A percentile compares a stretch with the other conserved stretches of the same genome.
phyloP scores from a whole-genome alignment of 1,284 basidiomycete species.

The Rhodotorula sp. region DNA sequence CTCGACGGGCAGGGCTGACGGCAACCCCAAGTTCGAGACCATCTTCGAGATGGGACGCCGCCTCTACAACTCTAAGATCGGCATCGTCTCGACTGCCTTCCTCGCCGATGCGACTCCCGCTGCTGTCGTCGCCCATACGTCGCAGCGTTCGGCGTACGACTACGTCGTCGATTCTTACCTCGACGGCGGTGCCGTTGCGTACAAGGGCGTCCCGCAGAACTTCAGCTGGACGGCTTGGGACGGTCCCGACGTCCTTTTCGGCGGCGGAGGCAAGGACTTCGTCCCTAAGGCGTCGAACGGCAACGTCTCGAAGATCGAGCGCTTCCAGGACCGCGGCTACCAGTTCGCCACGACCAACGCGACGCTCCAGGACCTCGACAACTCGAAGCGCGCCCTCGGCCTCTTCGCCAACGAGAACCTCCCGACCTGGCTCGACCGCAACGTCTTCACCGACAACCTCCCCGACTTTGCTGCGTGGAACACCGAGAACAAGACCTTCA shows the following conservation, averaged over 20 bases:
- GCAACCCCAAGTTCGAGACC: constrained; percentile 53
- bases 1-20: constrained; percentile 47
- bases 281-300: constrained; percentile 37
- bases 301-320: constrained; percentile 49
- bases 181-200: constrained; percentile 8
- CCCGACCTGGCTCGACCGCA: constrained; percentile 52
- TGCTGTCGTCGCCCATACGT: constrained; percentile 49
- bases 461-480: constrained; percentile 14
- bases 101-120: constrained; percentile 53
- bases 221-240: constrained; percentile 53
- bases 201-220: constrained; percentile 45
- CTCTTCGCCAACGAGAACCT: constrained; percentile 53
- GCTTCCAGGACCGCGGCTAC: constrained; percentile 52
- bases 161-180: constrained; percentile 53
- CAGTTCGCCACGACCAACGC: constrained; percentile 52
- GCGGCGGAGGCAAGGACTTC: constrained; percentile 36
- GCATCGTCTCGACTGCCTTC: constrained; percentile 54
- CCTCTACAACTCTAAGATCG: constrained; percentile 51
- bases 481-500: constrained; percentile 11
- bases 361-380: constrained; percentile 49
- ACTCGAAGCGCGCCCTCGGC: constrained; percentile 52
- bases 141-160: constrained; percentile 49
- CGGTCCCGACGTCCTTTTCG: constrained; percentile 49
- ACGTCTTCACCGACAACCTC: constrained; percentile 52
- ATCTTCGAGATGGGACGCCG: constrained; percentile 46